Percentiles rank a stretch among this genome's conserved stretches.
Evolutionary conservation across 2,329 filamentous ascomycete genomes (phyloP).

Genomic region (Ophiostoma triangulosporum): DNA sequence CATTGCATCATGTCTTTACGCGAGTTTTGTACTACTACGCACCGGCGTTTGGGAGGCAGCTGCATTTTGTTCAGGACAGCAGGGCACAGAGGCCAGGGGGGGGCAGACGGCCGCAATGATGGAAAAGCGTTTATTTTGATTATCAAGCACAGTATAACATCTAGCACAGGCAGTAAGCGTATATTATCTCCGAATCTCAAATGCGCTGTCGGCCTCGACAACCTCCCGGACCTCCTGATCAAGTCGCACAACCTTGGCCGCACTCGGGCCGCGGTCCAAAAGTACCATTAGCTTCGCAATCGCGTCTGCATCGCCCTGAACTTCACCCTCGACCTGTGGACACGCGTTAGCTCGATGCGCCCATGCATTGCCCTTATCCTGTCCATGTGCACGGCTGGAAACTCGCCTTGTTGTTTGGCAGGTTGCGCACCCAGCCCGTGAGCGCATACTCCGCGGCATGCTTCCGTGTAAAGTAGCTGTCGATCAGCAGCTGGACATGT

Average conservation of each 20-base stretch:
- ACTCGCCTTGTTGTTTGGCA: constrained; percentile 39
- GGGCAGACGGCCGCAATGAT: background rate
- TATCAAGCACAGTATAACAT: background rate
- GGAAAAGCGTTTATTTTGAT: background rate
- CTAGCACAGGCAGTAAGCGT: too few species aligned
- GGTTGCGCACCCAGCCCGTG: constrained; percentile 51
- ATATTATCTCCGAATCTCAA: constrained; percentile 42
- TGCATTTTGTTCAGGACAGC: background rate
- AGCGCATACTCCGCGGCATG: constrained; percentile 35
- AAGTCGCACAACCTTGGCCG: constrained; percentile 60
- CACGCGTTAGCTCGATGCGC: constrained; percentile 6
- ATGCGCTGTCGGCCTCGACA: constrained; percentile 54
- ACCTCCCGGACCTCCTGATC: constrained; percentile 53
- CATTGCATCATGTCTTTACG: background rate
- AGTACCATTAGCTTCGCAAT: constrained; percentile 60
- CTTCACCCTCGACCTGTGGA: constrained; percentile 87
- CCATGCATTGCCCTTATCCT: too few species aligned
- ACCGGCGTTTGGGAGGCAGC: background rate
- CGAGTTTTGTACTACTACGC: background rate
- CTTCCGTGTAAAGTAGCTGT: constrained; percentile 40
- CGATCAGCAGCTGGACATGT: background rate
- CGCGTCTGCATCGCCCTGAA: constrained; percentile 56
- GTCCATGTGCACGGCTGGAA: background rate
- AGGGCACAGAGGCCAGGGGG: background rate
- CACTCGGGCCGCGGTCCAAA: constrained; percentile 58